phyloP scores from a whole-genome alignment of 208 protist genomes.

The Wallacemonas sp. region DNA sequence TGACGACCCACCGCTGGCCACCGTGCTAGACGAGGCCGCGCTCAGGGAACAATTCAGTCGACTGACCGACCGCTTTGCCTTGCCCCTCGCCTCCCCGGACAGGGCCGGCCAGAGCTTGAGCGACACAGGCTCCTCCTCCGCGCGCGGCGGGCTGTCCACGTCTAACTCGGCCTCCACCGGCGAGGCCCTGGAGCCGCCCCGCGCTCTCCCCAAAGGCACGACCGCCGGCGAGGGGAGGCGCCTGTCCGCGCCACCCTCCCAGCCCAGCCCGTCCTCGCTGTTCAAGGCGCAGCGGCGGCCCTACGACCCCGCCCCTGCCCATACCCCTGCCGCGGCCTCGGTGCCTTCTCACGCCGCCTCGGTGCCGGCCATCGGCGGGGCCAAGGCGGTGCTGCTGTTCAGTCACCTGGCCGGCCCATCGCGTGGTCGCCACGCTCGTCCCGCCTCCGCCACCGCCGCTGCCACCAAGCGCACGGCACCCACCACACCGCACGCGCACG shows the following conservation, averaged over 20 bases:
- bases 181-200: background rate
- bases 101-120: background rate
- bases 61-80: conserved; percentile 12
- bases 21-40: background rate
- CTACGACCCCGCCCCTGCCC: too few relatives aligned
- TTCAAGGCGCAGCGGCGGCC: too few relatives aligned
- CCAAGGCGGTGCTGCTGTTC: background rate
- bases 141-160: conserved; percentile 9
- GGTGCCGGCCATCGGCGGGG: background rate
- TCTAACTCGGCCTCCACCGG: conserved; percentile 3
- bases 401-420: background rate
- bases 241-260: too few relatives aligned
- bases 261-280: too few relatives aligned
- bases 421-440: background rate
- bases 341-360: too few relatives aligned
- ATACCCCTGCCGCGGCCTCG: too few relatives aligned
- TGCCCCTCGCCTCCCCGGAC: background rate
- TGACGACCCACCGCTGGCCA: background rate
- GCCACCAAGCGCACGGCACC: background rate
- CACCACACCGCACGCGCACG: background rate
- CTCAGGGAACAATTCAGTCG: conserved; percentile 9
- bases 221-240: too few relatives aligned
- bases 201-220: background rate
- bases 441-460: background rate
- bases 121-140: conserved; percentile 2